phyloP scores from a whole-genome alignment of 176 grass and related monocot genomes.

The Eragrostis nindensis region DNA sequence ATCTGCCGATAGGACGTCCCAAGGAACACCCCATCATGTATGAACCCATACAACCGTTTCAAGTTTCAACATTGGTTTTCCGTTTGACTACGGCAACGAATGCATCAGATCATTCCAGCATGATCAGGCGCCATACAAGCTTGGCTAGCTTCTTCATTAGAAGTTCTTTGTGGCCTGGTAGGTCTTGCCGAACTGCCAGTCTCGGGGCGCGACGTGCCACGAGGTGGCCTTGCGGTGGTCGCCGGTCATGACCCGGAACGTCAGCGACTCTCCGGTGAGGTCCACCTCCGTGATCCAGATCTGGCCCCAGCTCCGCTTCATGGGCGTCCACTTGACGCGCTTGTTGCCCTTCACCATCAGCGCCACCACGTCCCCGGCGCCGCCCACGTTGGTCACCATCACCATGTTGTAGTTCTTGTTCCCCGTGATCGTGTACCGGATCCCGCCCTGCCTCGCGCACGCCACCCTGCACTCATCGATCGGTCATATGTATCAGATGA shows the following conservation, averaged over 20 bases:
- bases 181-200: slow-evolving; percentile 76
- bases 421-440: slow-evolving; percentile 65
- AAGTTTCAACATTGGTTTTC: too few species aligned
- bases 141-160: background rate
- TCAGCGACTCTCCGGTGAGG: slow-evolving; percentile 67
- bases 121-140: too few species aligned
- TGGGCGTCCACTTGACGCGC: slow-evolving; percentile 60
- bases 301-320: slow-evolving; percentile 73
- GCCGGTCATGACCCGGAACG: slow-evolving; percentile 61
- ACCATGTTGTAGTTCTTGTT: slow-evolving; percentile 81
- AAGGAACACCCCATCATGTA: too few species aligned
- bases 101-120: too few species aligned
- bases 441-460: slow-evolving; percentile 56
- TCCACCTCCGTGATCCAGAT: slow-evolving; percentile 63
- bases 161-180: slow-evolving; percentile 72
- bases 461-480: slow-evolving; percentile 59
- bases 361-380: slow-evolving; percentile 59
- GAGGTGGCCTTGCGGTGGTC: slow-evolving; percentile 77
- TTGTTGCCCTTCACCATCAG: slow-evolving; percentile 68
- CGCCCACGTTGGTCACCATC: slow-evolving; percentile 61
- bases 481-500: too few species aligned
- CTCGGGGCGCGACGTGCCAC: slow-evolving; percentile 49
- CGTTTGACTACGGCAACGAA: too few species aligned
- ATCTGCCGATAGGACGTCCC: too few species aligned
- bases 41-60: too few species aligned